phyloP scores from a whole-genome alignment of 225 moss, liverwort and hornwort species.

The Pleurozium schreberi region DNA sequence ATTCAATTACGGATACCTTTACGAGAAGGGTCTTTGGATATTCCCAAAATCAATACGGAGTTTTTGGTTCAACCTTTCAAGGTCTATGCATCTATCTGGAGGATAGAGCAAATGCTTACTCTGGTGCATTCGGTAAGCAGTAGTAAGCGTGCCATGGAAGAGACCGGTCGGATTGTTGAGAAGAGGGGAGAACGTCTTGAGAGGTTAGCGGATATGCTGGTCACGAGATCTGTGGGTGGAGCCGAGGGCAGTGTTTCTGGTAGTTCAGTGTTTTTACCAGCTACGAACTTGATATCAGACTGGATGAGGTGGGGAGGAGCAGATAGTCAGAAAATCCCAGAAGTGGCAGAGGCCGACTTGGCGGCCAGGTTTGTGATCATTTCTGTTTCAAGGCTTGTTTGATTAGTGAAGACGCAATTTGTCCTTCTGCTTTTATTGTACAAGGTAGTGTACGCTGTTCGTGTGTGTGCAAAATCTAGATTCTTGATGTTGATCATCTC shows the following conservation, averaged over 20 bases:
- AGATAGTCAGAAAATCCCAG: conserved; percentile 56
- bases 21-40: conserved; percentile 73
- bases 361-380: conserved; percentile 63
- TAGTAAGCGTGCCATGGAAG: conserved; percentile 38
- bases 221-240: conserved; percentile 31
- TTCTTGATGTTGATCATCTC: background rate
- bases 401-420: background rate
- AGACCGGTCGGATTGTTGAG: conserved; percentile 19
- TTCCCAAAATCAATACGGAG: conserved; percentile 89
- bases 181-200: conserved; percentile 51
- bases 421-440: background rate
- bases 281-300: conserved; percentile 88
- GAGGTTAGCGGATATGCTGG: conserved; percentile 37
- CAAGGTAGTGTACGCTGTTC: background rate
- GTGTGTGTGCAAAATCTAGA: background rate
- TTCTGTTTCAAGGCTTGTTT: conserved; percentile 35
- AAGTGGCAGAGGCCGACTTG: conserved; percentile 81
- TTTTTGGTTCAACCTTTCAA: conserved; percentile 52
- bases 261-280: conserved; percentile 60
- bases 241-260: conserved; percentile 43
- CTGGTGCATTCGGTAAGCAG: conserved; percentile 50
- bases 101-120: conserved; percentile 59
- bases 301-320: conserved; percentile 94
- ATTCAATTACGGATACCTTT: conserved; percentile 88
- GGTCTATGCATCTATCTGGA: conserved; percentile 49